These are phyloP conservation scores for Ustilaginoidea virens DNA, from an alignment of 2,329 filamentous ascomycete genomes.

Conservation along the genomic window DNA sequence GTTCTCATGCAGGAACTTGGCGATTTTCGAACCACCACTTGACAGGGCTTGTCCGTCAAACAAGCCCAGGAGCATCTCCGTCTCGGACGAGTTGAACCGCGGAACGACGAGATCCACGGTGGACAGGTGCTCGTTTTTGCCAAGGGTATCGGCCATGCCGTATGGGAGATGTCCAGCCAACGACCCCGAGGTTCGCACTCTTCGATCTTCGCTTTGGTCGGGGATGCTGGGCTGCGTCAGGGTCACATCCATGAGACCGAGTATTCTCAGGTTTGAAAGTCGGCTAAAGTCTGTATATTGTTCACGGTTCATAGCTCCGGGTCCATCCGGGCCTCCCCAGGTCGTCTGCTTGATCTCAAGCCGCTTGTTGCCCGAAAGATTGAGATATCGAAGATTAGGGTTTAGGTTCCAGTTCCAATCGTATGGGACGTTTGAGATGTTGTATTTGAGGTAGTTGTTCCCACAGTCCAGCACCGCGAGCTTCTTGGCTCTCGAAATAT, in stretches of 20 bases:
- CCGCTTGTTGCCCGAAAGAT: slow-evolving; percentile 91
- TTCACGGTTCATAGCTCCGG: slow-evolving; percentile 41
- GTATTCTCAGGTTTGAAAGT: slow-evolving; percentile 65
- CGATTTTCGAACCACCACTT: slow-evolving; percentile 83
- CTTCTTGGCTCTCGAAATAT: slow-evolving; percentile 87
- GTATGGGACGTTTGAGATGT: slow-evolving; percentile 96
- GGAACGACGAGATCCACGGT: slow-evolving; percentile 93
- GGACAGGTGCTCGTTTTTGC: slow-evolving; percentile 84
- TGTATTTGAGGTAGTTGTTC: slow-evolving; percentile 93
- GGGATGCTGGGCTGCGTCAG: slow-evolving; percentile 85
- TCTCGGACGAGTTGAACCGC: slow-evolving; percentile 75
- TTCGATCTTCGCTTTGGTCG: slow-evolving; percentile 85
- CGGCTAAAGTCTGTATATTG: slow-evolving; percentile 76
- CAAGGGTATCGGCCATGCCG: slow-evolving; percentile 92
- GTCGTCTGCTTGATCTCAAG: slow-evolving; percentile 67
- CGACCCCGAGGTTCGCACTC: slow-evolving; percentile 94
- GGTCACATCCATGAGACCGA: slow-evolving; percentile 96
- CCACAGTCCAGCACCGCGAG: slow-evolving; percentile 86
- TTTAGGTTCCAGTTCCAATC: slow-evolving; percentile 99
- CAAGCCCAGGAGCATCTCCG: slow-evolving; percentile 81
- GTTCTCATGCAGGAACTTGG: slow-evolving; percentile 92
- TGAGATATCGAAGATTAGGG: slow-evolving; percentile 84
- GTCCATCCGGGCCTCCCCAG: slow-evolving; percentile 28
- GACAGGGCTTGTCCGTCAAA: slow-evolving; percentile 90
- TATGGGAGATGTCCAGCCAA: slow-evolving; percentile 82